Percentiles rank a stretch among this genome's conserved stretches.
Conservation (phyloP, 371 early-diverging fungal genomes). For the Thermomucor indicae-seudaticae region DNA sequence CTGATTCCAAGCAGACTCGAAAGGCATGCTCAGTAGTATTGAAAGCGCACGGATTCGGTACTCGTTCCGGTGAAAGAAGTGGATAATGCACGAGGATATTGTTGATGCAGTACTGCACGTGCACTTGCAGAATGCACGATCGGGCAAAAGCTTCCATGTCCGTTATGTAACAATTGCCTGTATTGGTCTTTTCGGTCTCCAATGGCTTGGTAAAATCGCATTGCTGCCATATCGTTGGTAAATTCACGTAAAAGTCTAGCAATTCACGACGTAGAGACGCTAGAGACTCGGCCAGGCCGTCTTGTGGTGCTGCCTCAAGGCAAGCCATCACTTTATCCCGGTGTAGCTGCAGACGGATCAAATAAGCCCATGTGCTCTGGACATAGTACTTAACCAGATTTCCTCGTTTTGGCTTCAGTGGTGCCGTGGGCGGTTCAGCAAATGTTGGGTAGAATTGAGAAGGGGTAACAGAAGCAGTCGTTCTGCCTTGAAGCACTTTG, state of each 20-base stretch:
- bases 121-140: conserved; percentile 29
- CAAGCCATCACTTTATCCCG: conserved; percentile 15
- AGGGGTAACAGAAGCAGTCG: conserved; percentile 7
- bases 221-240: conserved; percentile 15
- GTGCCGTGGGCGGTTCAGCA: conserved; percentile 10
- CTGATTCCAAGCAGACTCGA: conserved; percentile 31
- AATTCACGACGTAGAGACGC: conserved; percentile 3
- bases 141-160: conserved; percentile 1
- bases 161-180: background rate
- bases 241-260: conserved; percentile 4
- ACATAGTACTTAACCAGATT: conserved; percentile 19
- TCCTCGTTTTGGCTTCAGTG: conserved; percentile 5
- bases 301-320: conserved; percentile 5
- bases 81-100: conserved; percentile 35
- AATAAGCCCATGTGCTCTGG: conserved; percentile 13
- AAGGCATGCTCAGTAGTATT: too few species aligned
- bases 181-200: background rate
- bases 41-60: conserved; percentile 17
- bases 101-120: conserved; percentile 35
- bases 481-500: conserved; percentile 22
- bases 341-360: conserved; percentile 11
- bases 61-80: conserved; percentile 16
- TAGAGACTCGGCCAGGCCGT: conserved; percentile 1
- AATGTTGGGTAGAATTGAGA: conserved; percentile 21
- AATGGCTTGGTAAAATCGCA: too few species aligned